Conservation (phyloP, 1,139 yeast genomes). For the Williopsis jadinii region DNA sequence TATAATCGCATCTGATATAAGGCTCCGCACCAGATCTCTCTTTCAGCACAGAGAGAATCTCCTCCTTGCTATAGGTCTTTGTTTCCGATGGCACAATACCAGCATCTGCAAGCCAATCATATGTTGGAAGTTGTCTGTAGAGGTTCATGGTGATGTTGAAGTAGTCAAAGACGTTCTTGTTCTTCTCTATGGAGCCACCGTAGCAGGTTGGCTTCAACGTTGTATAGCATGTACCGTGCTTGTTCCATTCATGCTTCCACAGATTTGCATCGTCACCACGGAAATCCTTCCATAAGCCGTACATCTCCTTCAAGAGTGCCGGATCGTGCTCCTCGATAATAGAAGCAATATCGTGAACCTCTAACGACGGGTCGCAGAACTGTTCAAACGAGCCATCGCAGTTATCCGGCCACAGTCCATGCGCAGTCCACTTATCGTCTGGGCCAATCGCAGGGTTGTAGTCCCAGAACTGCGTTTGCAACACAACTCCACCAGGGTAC, state of each 20-base stretch:
- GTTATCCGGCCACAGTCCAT: constrained; percentile 82
- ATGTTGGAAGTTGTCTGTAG: constrained; percentile 64
- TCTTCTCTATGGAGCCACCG: constrained; percentile 25
- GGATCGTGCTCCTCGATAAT: constrained; percentile 45
- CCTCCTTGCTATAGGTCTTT: constrained; percentile 54
- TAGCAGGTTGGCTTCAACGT: constrained; percentile 67
- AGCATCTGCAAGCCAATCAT: constrained; percentile 52
- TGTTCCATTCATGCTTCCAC: constrained; percentile 93
- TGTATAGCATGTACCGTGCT: constrained; percentile 89
- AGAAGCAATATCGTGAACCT: constrained; percentile 45
- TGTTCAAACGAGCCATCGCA: constrained; percentile 71
- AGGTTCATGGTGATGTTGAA: constrained; percentile 59
- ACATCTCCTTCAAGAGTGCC: constrained; percentile 51
- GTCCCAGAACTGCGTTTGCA: constrained; percentile 95
- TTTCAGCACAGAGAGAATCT: constrained; percentile 58
- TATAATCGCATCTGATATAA: constrained; percentile 63
- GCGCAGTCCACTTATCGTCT: constrained; percentile 70
- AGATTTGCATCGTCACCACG: constrained; percentile 67
- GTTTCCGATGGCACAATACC: constrained; percentile 63
- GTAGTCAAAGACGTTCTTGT: constrained; percentile 72
- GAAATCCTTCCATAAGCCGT: constrained; percentile 66
- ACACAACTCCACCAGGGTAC: constrained; percentile 76
- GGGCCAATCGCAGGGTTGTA: constrained; percentile 80
- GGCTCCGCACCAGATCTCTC: constrained; percentile 57
- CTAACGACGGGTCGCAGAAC: constrained; percentile 64